Evolutionary conservation across 352 stramenopile genomes (phyloP).

Genomic region (Globisporangium nunn): DNA sequence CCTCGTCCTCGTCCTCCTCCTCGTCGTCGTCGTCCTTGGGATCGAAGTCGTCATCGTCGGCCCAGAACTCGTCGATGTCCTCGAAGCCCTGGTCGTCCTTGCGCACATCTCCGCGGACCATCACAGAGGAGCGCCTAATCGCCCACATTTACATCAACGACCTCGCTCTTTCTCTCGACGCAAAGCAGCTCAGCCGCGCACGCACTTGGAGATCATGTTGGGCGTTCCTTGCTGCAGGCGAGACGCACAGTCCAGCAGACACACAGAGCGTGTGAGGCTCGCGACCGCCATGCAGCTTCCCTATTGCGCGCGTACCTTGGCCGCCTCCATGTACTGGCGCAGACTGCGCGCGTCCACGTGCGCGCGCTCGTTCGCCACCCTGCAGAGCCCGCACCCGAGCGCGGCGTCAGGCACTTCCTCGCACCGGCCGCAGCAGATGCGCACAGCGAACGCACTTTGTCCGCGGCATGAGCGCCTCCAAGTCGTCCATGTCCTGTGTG

Average conservation of each 20-base stretch:
- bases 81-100: constrained; percentile 79
- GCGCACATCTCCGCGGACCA: constrained; percentile 58
- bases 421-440: neutral
- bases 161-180: no score
- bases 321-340: constrained; percentile 53
- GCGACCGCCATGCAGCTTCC: neutral
- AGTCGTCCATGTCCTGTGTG: constrained; percentile 32
- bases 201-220: constrained; percentile 14
- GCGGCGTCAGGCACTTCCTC: neutral
- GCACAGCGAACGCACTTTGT: constrained; percentile 32
- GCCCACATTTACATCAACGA: constrained; percentile 1
- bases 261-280: neutral
- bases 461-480: constrained; percentile 63
- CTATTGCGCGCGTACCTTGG: constrained; percentile 16
- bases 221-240: constrained; percentile 1
- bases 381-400: neutral
- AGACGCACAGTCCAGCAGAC: neutral
- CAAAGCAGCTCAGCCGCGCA: neutral
- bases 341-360: constrained; percentile 40
- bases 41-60: constrained; percentile 33
- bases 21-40: constrained; percentile 24
- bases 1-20: constrained; percentile 37
- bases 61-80: constrained; percentile 86
- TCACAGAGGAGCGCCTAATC: constrained; percentile 38
- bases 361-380: constrained; percentile 36